A percentile compares a stretch with the other conserved stretches of the same genome.
These are phyloP conservation scores for Mariannaea sp. DNA, from an alignment of 2,329 filamentous ascomycete genomes.

Conservation along the genomic window DNA sequence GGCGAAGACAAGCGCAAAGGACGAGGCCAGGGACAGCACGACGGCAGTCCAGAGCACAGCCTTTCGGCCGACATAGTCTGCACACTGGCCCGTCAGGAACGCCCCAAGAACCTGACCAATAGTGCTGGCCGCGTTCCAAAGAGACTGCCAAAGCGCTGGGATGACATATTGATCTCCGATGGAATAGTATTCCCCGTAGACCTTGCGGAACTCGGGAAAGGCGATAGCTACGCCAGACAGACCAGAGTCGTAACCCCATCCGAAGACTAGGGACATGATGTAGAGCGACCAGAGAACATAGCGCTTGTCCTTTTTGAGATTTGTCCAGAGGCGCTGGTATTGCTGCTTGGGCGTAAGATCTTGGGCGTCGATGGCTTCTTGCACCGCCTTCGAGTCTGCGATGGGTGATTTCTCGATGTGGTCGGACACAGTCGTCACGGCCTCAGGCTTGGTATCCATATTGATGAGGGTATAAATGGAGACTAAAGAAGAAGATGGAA, in stretches of 20 bases:
- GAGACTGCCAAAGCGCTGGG: conserved; percentile 44
- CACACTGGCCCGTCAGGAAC: conserved; percentile 36
- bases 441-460: neutral
- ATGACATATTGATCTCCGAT: conserved; percentile 40
- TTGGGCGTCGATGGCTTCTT: neutral
- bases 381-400: neutral
- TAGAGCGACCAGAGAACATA: conserved; percentile 38
- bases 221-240: conserved; percentile 44
- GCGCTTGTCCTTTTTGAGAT: conserved; percentile 36
- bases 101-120: conserved; percentile 40
- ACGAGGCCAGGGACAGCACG: conserved; percentile 30
- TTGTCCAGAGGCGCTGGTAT: conserved; percentile 37
- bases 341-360: conserved; percentile 36
- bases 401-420: neutral
- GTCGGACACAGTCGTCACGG: neutral
- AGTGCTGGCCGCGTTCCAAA: conserved; percentile 45
- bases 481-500: neutral
- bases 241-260: conserved; percentile 44
- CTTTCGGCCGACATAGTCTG: conserved; percentile 31
- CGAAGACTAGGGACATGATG: conserved; percentile 43
- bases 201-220: conserved; percentile 42
- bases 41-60: conserved; percentile 35
- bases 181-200: conserved; percentile 41
- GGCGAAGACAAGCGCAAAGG: conserved; percentile 37
- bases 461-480: neutral